Evolutionary conservation across 1,284 basidiomycete genomes (phyloP), one percentile per base, ranked within the genome.

Genomic region (Anthracocystis walkeri): DNA sequence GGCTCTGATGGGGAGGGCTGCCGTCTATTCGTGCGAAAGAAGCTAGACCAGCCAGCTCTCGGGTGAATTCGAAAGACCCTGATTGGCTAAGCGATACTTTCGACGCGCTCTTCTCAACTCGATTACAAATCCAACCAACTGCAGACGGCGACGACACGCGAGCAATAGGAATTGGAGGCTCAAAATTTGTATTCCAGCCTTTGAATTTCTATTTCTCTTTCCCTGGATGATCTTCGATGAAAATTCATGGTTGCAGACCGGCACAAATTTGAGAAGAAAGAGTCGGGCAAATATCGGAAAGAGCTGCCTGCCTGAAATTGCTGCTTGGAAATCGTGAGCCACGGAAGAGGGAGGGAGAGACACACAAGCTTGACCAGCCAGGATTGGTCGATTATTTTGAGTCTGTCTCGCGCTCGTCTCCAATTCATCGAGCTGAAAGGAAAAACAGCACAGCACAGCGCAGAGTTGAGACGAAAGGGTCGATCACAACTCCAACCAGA

Each of bases 11-110:
- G n/a, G 42, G 48, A 27, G 11, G 11, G 25, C n/a, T 33, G 35
- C 35, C 18, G 7, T 42, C 16, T 59, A n/a, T 52, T 63, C 69
- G 69, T 72, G 69, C 69, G 69, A 57, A 45, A 63, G 38, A 41
- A 10, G 21, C 16, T 23, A 12, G 1, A 18, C 12, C 1, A 18
- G 20, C 11, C 23, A 11, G 18, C 8, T 10, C 21, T 74, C 71
- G 71, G 71, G 71, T 74, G 70, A 59, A 67, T 67, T 67, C 70
- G 65, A 63, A 57, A 68, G 58, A 55, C 70, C 49, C 54, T 74
- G 71, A 74, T 74, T 74, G 71, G 71, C 58, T 69, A 62, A 69
- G 46, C 63, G 46, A 35, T 12, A 20, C 7, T 51, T 41, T 20
- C 33, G 52, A 51, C 52, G 58, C 50, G 63, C 40, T 55, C 10